phyloP scores from a whole-genome alignment of 2,329 filamentous ascomycete species.

The Calonectria pteridis region DNA sequence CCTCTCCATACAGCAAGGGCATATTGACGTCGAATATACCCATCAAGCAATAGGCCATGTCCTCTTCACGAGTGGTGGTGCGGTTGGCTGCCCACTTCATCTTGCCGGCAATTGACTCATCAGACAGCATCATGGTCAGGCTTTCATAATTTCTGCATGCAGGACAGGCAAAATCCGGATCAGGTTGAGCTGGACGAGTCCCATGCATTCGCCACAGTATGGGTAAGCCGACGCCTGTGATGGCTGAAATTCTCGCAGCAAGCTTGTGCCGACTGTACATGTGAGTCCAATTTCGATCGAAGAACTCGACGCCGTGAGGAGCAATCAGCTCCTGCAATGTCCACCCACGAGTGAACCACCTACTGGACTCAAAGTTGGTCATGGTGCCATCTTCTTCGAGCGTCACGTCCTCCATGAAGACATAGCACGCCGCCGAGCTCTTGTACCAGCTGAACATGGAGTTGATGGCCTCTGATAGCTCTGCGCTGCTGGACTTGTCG shows the following conservation, averaged over 20 bases:
- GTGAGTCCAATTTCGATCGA: constrained; percentile 36
- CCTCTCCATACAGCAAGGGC: constrained; percentile 52
- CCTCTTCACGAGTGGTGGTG: constrained; percentile 46
- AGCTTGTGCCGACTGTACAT: constrained; percentile 34
- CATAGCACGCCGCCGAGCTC: constrained; percentile 34
- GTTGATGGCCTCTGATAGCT: constrained; percentile 41
- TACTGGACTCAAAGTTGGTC: constrained; percentile 31
- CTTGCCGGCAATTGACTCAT: constrained; percentile 43
- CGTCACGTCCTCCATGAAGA: constrained; percentile 39
- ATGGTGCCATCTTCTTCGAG: constrained; percentile 16
- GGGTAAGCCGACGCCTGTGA: constrained; percentile 30
- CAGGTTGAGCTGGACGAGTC: constrained; percentile 24
- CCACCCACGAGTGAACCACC: constrained; percentile 42
- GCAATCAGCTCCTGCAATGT: constrained; percentile 42
- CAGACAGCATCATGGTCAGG: background rate
- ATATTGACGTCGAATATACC: constrained; percentile 52
- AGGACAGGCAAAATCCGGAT: constrained; percentile 27
- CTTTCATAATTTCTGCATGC: constrained; percentile 23
- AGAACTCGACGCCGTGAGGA: constrained; percentile 41
- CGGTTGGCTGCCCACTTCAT: constrained; percentile 52
- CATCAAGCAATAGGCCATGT: constrained; percentile 50
- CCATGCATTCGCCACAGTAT: constrained; percentile 17
- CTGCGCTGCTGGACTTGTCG: constrained; percentile 40
- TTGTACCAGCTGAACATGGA: constrained; percentile 44
- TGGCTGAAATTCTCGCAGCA: constrained; percentile 28